Evolutionary conservation across 352 stramenopile genomes (phyloP).

Genomic region (Globisporangium okanoganense): DNA sequence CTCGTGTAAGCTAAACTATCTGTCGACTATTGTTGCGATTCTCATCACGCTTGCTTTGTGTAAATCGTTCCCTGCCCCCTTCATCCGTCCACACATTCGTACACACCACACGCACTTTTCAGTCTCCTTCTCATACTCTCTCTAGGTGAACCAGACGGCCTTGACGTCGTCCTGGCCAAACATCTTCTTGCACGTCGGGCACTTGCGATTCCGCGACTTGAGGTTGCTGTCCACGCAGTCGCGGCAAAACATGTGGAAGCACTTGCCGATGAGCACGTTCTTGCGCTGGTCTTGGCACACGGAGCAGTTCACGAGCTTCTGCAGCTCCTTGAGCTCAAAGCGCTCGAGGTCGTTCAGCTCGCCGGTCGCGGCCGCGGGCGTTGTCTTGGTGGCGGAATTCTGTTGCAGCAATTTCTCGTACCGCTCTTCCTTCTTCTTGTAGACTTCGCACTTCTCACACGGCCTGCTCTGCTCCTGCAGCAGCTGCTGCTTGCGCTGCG

Average conservation of each 20-base stretch:
- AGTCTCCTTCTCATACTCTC: not conserved
- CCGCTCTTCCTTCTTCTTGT: conserved; percentile 50
- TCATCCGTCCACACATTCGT: not conserved
- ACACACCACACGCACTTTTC: not conserved
- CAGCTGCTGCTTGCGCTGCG: conserved; percentile 47
- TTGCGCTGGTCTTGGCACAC: conserved; percentile 84
- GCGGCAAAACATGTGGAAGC: conserved; percentile 88
- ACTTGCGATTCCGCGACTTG: conserved; percentile 88
- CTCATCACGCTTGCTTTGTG: not conserved
- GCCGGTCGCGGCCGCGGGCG: conserved; percentile 22
- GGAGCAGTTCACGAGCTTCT: conserved; percentile 82
- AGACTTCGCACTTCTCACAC: conserved; percentile 54
- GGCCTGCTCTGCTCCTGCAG: conserved; percentile 49
- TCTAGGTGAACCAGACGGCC: conserved; percentile 77
- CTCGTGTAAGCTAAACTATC: too few species aligned
- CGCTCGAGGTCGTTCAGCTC: conserved; percentile 69
- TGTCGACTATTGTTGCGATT: too few species aligned
- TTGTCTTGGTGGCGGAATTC: conserved; percentile 17
- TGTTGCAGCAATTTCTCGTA: conserved; percentile 37
- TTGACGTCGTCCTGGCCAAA: conserved; percentile 89
- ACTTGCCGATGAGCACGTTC: conserved; percentile 87
- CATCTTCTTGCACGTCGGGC: conserved; percentile 89
- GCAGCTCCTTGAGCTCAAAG: conserved; percentile 77
- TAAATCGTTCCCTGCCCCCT: not conserved
- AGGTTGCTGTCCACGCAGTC: conserved; percentile 87